These are phyloP conservation scores for Erysimum cheiri DNA, from an alignment of 441 rosid species.

Conservation along the genomic window DNA sequence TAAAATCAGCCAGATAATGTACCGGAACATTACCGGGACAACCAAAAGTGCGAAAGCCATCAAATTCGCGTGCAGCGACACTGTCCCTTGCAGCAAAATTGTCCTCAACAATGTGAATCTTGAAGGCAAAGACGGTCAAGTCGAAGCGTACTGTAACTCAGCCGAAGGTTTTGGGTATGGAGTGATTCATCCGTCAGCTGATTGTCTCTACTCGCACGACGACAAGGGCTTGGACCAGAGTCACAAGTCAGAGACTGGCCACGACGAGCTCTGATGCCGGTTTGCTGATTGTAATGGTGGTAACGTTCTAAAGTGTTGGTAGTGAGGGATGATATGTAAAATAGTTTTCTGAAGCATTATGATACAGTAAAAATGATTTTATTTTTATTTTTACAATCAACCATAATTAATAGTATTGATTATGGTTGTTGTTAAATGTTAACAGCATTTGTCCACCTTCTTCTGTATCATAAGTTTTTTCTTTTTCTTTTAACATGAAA, in stretches of 20 bases:
- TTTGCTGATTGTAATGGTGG: neutral
- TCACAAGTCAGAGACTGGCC: slow-evolving; percentile 33
- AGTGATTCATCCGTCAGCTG: slow-evolving; percentile 84
- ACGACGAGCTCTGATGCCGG: slow-evolving; percentile 29
- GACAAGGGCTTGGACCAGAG: slow-evolving; percentile 41
- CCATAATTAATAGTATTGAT: slow-evolving; percentile 17
- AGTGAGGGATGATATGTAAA: slow-evolving; percentile 38
- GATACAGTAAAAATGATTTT: slow-evolving; percentile 30
- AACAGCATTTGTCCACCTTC: slow-evolving; percentile 31
- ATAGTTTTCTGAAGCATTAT: slow-evolving; percentile 45
- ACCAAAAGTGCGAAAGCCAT: slow-evolving; percentile 78
- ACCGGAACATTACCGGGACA: slow-evolving; percentile 80
- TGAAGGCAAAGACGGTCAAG: slow-evolving; percentile 73
- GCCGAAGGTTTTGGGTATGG: slow-evolving; percentile 86
- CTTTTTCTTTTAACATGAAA: neutral
- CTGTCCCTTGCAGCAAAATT: slow-evolving; percentile 83
- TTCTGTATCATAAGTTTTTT: neutral
- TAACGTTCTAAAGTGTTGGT: slow-evolving; percentile 30
- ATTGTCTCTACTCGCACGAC: slow-evolving; percentile 80
- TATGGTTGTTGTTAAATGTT: slow-evolving; percentile 27
- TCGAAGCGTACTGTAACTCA: slow-evolving; percentile 89
- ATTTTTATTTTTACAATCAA: slow-evolving; percentile 13
- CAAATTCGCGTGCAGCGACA: slow-evolving; percentile 90
- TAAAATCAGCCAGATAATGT: slow-evolving; percentile 79
- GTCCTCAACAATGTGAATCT: slow-evolving; percentile 78